Evolutionary conservation across 2,329 filamentous ascomycete genomes (phyloP).

Genomic region (Fusarium papillatum): DNA sequence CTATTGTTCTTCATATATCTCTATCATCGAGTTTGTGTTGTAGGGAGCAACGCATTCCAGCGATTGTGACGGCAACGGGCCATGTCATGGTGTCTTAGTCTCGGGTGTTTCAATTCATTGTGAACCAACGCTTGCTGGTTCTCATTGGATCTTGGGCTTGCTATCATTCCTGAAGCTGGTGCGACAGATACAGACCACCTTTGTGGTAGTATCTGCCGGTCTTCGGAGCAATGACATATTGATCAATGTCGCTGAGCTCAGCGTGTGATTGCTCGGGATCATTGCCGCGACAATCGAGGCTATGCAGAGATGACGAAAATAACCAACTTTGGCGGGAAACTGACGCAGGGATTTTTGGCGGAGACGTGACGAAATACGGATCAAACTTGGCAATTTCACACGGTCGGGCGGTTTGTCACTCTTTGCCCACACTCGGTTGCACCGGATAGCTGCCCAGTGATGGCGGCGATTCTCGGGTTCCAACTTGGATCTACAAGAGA

Average conservation of each 20-base stretch:
- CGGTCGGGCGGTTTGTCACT: constrained; percentile 8
- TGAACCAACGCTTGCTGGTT: constrained; percentile 35
- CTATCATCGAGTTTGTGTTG: constrained; percentile 32
- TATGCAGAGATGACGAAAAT: constrained; percentile 21
- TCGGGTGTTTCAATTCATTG: constrained; percentile 6
- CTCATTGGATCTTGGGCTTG: constrained; percentile 6
- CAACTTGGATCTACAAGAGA: constrained; percentile 5
- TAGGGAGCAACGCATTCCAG: constrained; percentile 52
- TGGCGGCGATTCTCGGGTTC: constrained; percentile 6
- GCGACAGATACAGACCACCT: not conserved
- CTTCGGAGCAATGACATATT: constrained; percentile 11
- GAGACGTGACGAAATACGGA: constrained; percentile 26
- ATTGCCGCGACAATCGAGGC: constrained; percentile 14
- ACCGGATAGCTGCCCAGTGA: constrained; percentile 11
- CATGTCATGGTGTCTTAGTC: constrained; percentile 38
- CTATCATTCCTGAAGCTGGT: constrained; percentile 32
- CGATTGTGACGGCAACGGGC: constrained; percentile 34
- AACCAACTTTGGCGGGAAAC: constrained; percentile 3
- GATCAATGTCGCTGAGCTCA: constrained; percentile 16
- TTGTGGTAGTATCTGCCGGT: not conserved
- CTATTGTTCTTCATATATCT: constrained; percentile 34
- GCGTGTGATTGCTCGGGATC: constrained; percentile 4
- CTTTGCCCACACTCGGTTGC: constrained; percentile 20
- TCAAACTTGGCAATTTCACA: constrained; percentile 10
- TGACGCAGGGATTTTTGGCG: constrained; percentile 15